A percentile compares a stretch with the other conserved stretches of the same genome.
Conservation (phyloP, 768 basidiomycete genomes). For the Harrya chromipes region DNA sequence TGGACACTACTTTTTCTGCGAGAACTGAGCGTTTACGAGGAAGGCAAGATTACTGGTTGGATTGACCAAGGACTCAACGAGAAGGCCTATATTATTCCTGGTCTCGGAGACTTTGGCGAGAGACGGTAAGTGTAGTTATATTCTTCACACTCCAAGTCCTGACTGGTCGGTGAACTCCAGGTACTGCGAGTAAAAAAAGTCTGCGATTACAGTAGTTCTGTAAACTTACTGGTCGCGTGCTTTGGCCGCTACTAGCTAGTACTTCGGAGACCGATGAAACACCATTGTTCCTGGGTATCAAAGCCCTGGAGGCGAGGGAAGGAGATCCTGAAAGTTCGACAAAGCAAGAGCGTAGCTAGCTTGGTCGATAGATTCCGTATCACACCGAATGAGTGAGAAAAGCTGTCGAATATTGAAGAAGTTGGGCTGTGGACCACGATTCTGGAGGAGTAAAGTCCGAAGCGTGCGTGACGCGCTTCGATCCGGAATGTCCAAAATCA, state of each 20-base stretch:
- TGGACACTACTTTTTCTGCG: conserved; percentile 26
- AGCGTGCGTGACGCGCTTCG: no score
- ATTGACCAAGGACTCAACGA: conserved; percentile 92
- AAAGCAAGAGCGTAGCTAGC: no score
- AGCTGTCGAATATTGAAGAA: no score
- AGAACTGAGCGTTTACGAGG: background rate
- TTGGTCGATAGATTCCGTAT: no score
- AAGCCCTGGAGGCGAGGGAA: no score
- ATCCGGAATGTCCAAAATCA: conserved; percentile 17
- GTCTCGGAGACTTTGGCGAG: conserved; percentile 97
- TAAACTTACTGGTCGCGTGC: background rate
- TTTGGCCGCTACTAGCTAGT: no score
- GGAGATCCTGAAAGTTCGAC: no score
- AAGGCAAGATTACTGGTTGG: conserved; percentile 83
- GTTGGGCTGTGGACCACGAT: no score
- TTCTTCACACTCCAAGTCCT: background rate
- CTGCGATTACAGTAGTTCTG: background rate
- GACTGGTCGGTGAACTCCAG: conserved; percentile 3
- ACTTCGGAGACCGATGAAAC: no score
- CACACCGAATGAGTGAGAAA: no score
- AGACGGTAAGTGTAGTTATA: conserved; percentile 50
- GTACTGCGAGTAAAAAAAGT: conserved; percentile 22
- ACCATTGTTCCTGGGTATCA: no score
- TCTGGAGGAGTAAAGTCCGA: no score
- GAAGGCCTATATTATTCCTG: conserved; percentile 87